Percentiles rank a stretch among this genome's conserved stretches.
Evolutionary conservation across 2,329 filamentous ascomycete genomes (phyloP).

Genomic region (Sphaerostilbella broomeana): DNA sequence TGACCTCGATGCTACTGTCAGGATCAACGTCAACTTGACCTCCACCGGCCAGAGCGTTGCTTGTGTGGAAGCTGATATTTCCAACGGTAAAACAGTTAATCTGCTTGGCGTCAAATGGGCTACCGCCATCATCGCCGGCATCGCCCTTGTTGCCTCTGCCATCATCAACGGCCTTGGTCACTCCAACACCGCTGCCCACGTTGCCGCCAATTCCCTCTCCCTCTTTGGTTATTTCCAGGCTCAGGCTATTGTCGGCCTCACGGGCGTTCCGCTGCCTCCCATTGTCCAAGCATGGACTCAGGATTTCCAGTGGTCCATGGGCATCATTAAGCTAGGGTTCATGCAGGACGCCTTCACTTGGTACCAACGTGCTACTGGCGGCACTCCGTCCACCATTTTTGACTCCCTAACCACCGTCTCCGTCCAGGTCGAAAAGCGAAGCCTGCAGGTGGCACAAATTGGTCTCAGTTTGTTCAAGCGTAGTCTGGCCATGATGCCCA

Average conservation of each 20-base stretch:
- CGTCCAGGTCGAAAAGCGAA: slow-evolving; percentile 71
- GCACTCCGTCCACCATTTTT: slow-evolving; percentile 71
- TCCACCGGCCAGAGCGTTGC: slow-evolving; percentile 59
- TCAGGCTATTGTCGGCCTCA: slow-evolving; percentile 85
- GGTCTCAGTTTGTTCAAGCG: slow-evolving; percentile 47
- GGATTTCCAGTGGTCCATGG: slow-evolving; percentile 98
- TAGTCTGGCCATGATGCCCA: slow-evolving; percentile 45
- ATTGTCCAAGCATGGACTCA: slow-evolving; percentile 92
- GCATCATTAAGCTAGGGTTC: slow-evolving; percentile 82
- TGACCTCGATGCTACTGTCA: slow-evolving; percentile 81
- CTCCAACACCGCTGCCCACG: slow-evolving; percentile 88
- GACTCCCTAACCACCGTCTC: slow-evolving; percentile 68
- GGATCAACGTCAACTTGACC: slow-evolving; percentile 71
- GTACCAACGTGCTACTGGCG: slow-evolving; percentile 92
- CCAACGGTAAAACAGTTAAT: slow-evolving; percentile 89
- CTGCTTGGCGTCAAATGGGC: slow-evolving; percentile 83
- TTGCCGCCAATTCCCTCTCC: slow-evolving; percentile 89
- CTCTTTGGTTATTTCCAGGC: slow-evolving; percentile 93
- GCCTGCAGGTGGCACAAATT: slow-evolving; percentile 32
- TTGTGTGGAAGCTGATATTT: slow-evolving; percentile 80
- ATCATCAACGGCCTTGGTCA: slow-evolving; percentile 86
- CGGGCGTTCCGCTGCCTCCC: slow-evolving; percentile 72
- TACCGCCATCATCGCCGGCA: slow-evolving; percentile 78
- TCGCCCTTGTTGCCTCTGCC: slow-evolving; percentile 78
- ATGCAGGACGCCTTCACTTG: slow-evolving; percentile 85